These are phyloP conservation scores for Ananas comosus DNA, from an alignment of 176 grass and related monocot genomes.

Conservation along the genomic window DNA sequence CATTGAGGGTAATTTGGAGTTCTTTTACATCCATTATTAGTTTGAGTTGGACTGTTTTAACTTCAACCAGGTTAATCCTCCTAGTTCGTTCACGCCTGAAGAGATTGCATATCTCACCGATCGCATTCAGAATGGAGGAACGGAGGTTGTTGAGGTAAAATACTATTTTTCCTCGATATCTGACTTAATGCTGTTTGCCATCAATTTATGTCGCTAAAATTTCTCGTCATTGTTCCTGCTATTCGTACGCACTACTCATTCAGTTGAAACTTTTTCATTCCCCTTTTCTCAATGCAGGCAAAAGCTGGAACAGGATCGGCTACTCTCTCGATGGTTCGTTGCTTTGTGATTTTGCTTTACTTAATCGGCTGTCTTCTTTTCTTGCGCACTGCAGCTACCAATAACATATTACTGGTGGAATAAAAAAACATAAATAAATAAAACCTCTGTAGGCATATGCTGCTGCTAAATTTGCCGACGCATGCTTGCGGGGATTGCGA, in stretches of 20 bases:
- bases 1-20: background rate
- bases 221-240: background rate
- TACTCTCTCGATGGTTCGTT: constrained; percentile 71
- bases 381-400: background rate
- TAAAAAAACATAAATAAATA: background rate
- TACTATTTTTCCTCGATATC: background rate
- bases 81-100: constrained; percentile 60
- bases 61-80: constrained; percentile 44
- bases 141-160: constrained; percentile 87
- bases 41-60: background rate
- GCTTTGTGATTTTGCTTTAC: constrained; percentile 8
- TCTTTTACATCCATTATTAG: background rate
- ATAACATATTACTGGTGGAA: background rate
- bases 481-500: constrained; percentile 58
- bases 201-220: background rate
- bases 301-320: constrained; percentile 80
- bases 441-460: constrained; percentile 42
- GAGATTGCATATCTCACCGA: constrained; percentile 63
- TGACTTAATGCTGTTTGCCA: background rate
- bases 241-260: background rate
- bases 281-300: constrained; percentile 41
- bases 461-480: constrained; percentile 70
- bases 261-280: background rate
- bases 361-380: background rate
- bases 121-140: constrained; percentile 94